These are phyloP conservation scores for Oryza brachyantha DNA, from an alignment of 176 grass and related monocot species.

Conservation along the genomic window DNA sequence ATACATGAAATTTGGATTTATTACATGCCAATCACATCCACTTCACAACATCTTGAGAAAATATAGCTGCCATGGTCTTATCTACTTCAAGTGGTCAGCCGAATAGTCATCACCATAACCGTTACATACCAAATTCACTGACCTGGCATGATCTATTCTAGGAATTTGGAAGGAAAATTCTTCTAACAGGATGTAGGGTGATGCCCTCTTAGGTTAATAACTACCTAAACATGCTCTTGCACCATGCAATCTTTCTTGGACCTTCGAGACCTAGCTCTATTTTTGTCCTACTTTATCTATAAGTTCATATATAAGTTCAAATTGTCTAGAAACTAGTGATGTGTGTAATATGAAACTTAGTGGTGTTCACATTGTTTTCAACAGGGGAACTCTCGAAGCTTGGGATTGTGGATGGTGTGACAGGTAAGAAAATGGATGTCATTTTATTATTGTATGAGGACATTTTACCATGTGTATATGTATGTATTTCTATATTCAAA, in stretches of 20 bases:
- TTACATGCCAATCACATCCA: neutral
- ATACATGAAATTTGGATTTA: neutral
- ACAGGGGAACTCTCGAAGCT: constrained; percentile 86
- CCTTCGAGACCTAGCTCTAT: constrained; percentile 6
- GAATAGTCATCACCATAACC: neutral
- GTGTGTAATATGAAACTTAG: constrained; percentile 17
- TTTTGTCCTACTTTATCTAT: constrained; percentile 24
- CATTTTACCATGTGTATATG: neutral
- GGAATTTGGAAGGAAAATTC: neutral
- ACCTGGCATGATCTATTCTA: neutral
- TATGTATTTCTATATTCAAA: constrained; percentile 17
- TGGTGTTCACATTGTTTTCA: constrained; percentile 37
- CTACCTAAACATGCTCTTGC: neutral
- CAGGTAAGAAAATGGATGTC: constrained; percentile 53
- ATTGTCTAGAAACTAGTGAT: constrained; percentile 25
- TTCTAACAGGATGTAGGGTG: neutral
- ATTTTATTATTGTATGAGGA: neutral
- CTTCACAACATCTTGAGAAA: constrained; percentile 3
- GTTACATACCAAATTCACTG: neutral
- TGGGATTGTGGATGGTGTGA: constrained; percentile 68
- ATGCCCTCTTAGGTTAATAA: constrained; percentile 1
- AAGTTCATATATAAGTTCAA: constrained; percentile 27
- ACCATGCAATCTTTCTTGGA: neutral
- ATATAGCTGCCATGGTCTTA: neutral
- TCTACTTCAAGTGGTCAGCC: neutral